Conservation (phyloP, 1,284 basidiomycete species). For the Peniophora sp. region DNA sequence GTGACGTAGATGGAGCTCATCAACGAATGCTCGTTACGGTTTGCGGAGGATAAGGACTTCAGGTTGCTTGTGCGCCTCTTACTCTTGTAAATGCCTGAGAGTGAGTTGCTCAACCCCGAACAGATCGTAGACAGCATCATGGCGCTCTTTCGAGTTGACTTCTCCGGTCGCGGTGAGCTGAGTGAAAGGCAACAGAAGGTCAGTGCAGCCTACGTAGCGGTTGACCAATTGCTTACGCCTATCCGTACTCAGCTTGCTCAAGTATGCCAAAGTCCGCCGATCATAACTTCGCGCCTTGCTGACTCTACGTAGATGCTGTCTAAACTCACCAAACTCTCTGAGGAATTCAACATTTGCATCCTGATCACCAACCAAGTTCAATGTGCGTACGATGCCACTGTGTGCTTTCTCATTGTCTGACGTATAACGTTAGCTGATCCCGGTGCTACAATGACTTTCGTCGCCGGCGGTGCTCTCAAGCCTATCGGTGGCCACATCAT, state of each 20-base stretch:
- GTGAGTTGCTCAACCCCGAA: neutral
- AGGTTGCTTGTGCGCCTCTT: constrained; percentile 49
- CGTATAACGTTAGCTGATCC: constrained; percentile 80
- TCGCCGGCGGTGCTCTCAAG: constrained; percentile 81
- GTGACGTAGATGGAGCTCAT: constrained; percentile 71
- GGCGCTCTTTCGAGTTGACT: constrained; percentile 92
- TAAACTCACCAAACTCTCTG: constrained; percentile 83
- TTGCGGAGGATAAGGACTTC: constrained; percentile 79
- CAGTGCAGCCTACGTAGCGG: constrained; percentile 5
- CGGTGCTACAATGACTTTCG: constrained; percentile 91
- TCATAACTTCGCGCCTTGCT: neutral
- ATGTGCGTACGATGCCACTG: constrained; percentile 55
- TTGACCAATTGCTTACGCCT: neutral
- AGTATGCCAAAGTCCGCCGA: constrained; percentile 24
- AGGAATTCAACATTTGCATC: constrained; percentile 83
- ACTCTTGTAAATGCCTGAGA: neutral
- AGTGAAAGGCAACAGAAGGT: constrained; percentile 91
- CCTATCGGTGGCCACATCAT: constrained; percentile 84
- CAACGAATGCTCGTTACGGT: constrained; percentile 75
- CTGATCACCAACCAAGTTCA: constrained; percentile 91
- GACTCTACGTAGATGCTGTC: constrained; percentile 67
- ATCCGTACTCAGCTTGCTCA: constrained; percentile 47
- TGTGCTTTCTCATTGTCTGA: constrained; percentile 15
- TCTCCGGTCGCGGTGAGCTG: constrained; percentile 84
- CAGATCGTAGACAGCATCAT: constrained; percentile 93